Conservation (phyloP, 768 basidiomycete species). For the Cystoderma amianthinum region DNA sequence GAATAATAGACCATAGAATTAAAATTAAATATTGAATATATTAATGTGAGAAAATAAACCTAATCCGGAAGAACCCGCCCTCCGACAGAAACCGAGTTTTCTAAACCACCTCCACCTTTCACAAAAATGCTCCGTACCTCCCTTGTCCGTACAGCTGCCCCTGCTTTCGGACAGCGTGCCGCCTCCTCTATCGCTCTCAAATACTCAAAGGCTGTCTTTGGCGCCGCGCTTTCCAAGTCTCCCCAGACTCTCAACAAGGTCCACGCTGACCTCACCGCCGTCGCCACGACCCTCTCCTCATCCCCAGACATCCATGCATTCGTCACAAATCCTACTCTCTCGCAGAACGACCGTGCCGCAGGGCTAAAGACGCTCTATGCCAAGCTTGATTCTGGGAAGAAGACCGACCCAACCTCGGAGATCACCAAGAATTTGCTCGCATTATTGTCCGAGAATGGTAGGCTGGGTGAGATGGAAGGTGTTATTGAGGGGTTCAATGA, state of each 20-base stretch:
- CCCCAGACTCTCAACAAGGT: constrained; percentile 79
- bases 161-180: constrained; percentile 58
- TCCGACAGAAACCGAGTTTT: constrained; percentile 26
- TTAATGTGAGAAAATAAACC: constrained; percentile 18
- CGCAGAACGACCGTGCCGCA: constrained; percentile 62
- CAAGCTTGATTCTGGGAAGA: constrained; percentile 53
- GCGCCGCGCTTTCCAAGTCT: constrained; percentile 78
- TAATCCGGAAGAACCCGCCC: constrained; percentile 25
- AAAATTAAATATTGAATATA: too few relatives aligned
- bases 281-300: constrained; percentile 64
- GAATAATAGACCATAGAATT: too few relatives aligned
- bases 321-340: constrained; percentile 88
- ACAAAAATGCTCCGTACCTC: constrained; percentile 53
- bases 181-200: constrained; percentile 75
- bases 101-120: constrained; percentile 16
- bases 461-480: constrained; percentile 75
- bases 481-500: constrained; percentile 91
- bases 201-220: constrained; percentile 79
- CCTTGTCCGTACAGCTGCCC: constrained; percentile 42
- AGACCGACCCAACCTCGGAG: constrained; percentile 75
- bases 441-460: constrained; percentile 90
- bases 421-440: constrained; percentile 88
- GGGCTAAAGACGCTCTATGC: constrained; percentile 66
- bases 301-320: constrained; percentile 63
- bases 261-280: constrained; percentile 70